phyloP scores from a whole-genome alignment of 129 eudicot genomes.

The Tagetes erecta region DNA sequence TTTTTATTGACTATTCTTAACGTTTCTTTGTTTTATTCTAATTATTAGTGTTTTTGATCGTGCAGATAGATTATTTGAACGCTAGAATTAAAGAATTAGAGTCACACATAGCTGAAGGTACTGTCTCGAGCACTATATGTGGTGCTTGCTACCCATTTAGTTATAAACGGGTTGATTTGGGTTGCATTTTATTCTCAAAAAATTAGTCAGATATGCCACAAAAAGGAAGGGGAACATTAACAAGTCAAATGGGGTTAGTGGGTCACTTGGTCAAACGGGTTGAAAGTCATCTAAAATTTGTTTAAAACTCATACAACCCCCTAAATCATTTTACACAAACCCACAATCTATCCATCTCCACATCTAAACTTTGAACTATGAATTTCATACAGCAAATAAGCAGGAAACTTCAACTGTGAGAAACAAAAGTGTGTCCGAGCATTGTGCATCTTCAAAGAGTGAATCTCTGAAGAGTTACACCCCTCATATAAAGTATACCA shows the following conservation, averaged over 20 bases:
- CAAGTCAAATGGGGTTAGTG: neutral
- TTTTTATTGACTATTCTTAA: neutral
- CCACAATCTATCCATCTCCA: too few relatives aligned
- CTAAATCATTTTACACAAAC: neutral
- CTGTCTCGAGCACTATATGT: neutral
- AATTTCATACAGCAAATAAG: conserved; percentile 35
- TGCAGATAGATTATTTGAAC: conserved; percentile 60
- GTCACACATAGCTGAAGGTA: conserved; percentile 53
- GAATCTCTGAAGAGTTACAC: conserved; percentile 45
- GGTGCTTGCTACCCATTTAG: neutral
- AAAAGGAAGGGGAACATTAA: neutral
- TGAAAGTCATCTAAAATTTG: neutral
- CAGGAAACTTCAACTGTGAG: conserved; percentile 28
- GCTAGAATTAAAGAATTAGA: conserved; percentile 66
- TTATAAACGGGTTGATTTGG: neutral
- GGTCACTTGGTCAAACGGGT: neutral
- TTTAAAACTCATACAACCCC: neutral
- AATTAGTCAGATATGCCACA: neutral
- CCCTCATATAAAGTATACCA: conserved; percentile 75
- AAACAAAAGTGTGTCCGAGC: conserved; percentile 40
- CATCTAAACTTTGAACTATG: neutral
- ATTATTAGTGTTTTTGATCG: neutral
- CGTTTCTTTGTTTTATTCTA: conserved; percentile 18
- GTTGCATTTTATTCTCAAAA: neutral
- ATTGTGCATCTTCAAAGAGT: conserved; percentile 28